These are phyloP conservation scores for Metschnikowia colocasiae DNA, from an alignment of 805 yeast genomes.

Conservation along the genomic window DNA sequence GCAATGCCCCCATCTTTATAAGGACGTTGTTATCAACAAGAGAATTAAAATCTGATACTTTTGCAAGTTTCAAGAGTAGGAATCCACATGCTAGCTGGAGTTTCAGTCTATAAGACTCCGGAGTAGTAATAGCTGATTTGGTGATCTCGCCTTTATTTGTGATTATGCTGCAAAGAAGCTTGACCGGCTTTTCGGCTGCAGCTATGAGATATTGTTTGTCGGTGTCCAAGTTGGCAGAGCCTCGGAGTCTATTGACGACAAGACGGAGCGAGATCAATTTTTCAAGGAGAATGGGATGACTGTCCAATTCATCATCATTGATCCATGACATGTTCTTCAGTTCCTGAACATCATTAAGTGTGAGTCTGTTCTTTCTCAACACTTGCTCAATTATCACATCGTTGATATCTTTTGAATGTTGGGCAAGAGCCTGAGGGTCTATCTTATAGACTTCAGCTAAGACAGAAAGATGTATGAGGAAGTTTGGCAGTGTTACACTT, in stretches of 20 bases:
- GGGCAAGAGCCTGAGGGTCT: conserved; percentile 48
- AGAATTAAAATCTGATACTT: conserved; percentile 47
- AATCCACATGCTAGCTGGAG: conserved; percentile 68
- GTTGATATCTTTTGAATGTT: conserved; percentile 55
- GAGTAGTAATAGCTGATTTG: conserved; percentile 54
- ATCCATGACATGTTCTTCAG: conserved; percentile 42
- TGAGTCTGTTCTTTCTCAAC: conserved; percentile 48
- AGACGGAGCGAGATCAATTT: conserved; percentile 53
- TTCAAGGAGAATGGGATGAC: conserved; percentile 33
- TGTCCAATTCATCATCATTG: conserved; percentile 36
- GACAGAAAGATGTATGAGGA: conserved; percentile 56
- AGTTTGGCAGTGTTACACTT: conserved; percentile 29
- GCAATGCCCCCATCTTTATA: conserved; percentile 49
- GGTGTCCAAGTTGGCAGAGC: conserved; percentile 31
- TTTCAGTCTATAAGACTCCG: conserved; percentile 54
- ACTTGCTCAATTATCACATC: conserved; percentile 58
- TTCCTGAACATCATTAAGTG: conserved; percentile 23
- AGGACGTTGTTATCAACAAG: conserved; percentile 52
- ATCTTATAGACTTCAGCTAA: conserved; percentile 55
- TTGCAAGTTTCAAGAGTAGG: conserved; percentile 60
- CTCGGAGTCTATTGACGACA: conserved; percentile 56
- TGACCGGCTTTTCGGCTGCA: conserved; percentile 44
- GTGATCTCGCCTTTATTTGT: conserved; percentile 78
- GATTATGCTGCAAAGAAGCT: conserved; percentile 61
- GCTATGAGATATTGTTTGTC: conserved; percentile 5